Percentiles rank a stretch among this genome's conserved stretches.
These are phyloP conservation scores for Hymenoscyphus albidus DNA, from an alignment of 2,329 filamentous ascomycete species.

Conservation along the genomic window DNA sequence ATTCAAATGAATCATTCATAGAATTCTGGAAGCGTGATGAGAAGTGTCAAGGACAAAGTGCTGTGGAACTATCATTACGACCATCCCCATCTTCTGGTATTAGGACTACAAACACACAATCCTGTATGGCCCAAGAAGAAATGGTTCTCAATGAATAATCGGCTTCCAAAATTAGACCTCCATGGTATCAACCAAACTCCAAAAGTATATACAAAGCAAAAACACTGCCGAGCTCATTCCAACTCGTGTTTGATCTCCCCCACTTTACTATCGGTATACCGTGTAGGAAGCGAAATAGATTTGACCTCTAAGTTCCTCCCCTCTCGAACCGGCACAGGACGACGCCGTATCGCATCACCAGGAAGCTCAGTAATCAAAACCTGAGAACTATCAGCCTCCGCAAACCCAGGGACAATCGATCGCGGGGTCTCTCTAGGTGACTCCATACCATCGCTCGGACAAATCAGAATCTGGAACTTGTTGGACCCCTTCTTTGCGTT, in stretches of 20 bases:
- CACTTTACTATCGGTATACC: constrained; percentile 5
- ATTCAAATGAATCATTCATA: too few species aligned
- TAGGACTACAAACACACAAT: too few species aligned
- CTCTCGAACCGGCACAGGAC: not conserved
- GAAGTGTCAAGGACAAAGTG: too few species aligned
- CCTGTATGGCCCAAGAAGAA: too few species aligned
- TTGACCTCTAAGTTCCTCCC: not conserved
- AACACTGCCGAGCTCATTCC: not conserved
- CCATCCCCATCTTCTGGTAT: too few species aligned
- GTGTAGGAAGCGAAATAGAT: not conserved
- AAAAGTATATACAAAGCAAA: not conserved
- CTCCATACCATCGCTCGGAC: constrained; percentile 6
- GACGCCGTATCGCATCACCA: not conserved
- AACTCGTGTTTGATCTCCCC: constrained; percentile 9
- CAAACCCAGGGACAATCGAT: not conserved
- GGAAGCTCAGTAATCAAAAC: not conserved
- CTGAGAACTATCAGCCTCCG: constrained; percentile 7
- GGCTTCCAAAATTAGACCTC: not conserved
- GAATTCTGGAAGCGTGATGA: too few species aligned
- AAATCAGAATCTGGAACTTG: constrained; percentile 10
- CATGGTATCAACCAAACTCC: not conserved
- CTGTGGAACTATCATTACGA: too few species aligned
- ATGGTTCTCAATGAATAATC: not conserved
- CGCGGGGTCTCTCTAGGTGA: not conserved
- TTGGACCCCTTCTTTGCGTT: constrained; percentile 15